Base-by-base conservation (phyloP, 1,284 basidiomycete species). In the Psilocybe mexicana region DNA sequence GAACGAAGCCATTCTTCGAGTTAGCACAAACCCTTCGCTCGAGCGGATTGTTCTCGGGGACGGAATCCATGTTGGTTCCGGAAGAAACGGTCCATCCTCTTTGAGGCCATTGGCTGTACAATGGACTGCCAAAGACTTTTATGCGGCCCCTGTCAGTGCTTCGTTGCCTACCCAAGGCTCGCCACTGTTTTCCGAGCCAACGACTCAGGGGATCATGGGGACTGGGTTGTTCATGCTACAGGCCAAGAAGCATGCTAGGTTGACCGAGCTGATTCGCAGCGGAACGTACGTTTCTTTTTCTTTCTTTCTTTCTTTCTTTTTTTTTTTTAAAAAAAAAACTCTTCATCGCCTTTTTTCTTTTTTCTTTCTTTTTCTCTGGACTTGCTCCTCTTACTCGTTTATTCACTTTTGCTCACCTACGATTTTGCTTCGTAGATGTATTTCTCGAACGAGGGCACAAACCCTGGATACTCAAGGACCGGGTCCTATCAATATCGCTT, bases 181-280 rank as follows among this genome's bases (percentile, higher is more conserved):
- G 28, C 18, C 30, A 6, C 50, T 57, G n/a, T 14, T 38, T 28
- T 47, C 48, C 6, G 56, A 59, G 51, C 42, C 43, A 12, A 30
- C 42, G 1, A 49, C 25, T 14, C 45, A 60, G 26, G 69, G 70
- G 0, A 67, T 79, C 40, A 59, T 73, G 33, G 71, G 73, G 2
- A 78, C 75, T 0, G 76, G 77, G 1, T 63, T 82, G 62, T 82
- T 79, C 63, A 73, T 82, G 62, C 75, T 70, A 57, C 76, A 79
- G 62, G 76, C 77, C 0, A 75, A 68, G 66, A 77, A 76, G 58
- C 74, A 82, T 33, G 43, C 70, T 18, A 67, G 75, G 54, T 65
- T 82, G 49, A 71, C 64, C 43, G 79, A 81, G 49, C 68, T 82
- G 36, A 76, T 83, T 50, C 72, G 69, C 48, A 68, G 67, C 43